Evolutionary conservation across 805 yeast genomes (phyloP).

Genomic region (Kuraishia capsulata): DNA sequence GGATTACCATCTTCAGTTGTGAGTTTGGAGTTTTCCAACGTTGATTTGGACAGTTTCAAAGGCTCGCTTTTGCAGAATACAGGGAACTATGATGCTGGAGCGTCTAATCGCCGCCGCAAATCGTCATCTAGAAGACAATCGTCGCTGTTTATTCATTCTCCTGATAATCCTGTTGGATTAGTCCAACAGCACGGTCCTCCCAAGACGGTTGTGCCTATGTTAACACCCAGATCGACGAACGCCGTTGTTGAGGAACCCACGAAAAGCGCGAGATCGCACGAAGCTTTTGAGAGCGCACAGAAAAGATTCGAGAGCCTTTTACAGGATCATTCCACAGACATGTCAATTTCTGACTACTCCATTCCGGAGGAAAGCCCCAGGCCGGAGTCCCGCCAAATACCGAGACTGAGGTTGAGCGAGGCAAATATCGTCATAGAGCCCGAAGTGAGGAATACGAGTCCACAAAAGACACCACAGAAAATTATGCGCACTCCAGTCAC

Average conservation of each 20-base stretch:
- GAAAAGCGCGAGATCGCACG: background rate
- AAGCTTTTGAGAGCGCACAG: background rate
- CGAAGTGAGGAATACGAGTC: background rate
- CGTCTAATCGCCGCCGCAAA: background rate
- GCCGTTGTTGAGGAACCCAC: background rate
- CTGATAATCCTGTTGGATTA: slow-evolving; percentile 1
- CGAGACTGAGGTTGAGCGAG: background rate
- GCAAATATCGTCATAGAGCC: background rate
- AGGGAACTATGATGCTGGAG: too few relatives aligned
- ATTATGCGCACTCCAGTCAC: background rate
- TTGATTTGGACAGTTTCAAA: too few relatives aligned
- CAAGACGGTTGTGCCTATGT: slow-evolving; percentile 2
- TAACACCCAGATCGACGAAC: background rate
- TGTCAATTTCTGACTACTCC: slow-evolving; percentile 1
- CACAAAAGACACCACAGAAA: background rate
- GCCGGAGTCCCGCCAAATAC: background rate
- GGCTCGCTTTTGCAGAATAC: too few relatives aligned
- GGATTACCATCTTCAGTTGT: slow-evolving; percentile 19
- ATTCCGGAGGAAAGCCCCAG: slow-evolving; percentile 1
- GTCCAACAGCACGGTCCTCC: slow-evolving; percentile 1
- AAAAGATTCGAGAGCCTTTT: background rate
- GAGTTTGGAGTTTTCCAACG: background rate
- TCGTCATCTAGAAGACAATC: slow-evolving; percentile 3
- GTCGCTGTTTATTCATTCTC: slow-evolving; percentile 5
- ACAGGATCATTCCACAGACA: background rate